Evolutionary conservation across 2,329 filamentous ascomycete species (phyloP), one percentile per base, ranked within the genome.

Genomic region (Sarocladium kiliense): DNA sequence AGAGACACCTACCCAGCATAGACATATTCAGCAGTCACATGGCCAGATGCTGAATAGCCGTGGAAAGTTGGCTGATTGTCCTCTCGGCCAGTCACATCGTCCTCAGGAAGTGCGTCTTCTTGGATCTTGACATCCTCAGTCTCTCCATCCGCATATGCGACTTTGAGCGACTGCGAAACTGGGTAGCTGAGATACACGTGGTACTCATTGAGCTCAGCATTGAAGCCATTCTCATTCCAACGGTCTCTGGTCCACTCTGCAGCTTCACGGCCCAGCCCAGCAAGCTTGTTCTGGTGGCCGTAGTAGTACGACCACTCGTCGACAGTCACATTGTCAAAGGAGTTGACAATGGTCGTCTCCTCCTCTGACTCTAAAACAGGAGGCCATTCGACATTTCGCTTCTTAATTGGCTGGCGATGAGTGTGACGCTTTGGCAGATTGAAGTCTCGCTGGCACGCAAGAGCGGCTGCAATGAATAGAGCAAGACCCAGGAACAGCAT

Each of bases 41-140:
- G 89, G 0, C 90, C 90, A 32, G 76, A 86, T 0, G 89, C 89
- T 1, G 88, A 91, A 66, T 94, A 95, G 11, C 89, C 90, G 61
- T 94, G 87, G 70, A 93, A 95, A 0, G 86, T 89, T 5, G 89
- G 89, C 21, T 92, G 79, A 26, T 87, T 77, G 58, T 89, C 80
- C 5, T 77, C 73, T 32, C 87, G 74, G n/a, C 83, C 79, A 27
- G 83, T 88, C 0, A 88, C 90, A n/a, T 82, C 78, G 65, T 94
- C 90, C 57, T 89, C 84, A 4, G 84, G 76, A 2, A 94, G 70
- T 1, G 88, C 79, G 60, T 89, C 86, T 68, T 94, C 89, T 61
- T 87, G 84, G 53, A 93, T 68, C 3, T 77, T 82, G 2, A 89
- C 87, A 62, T 87, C 81, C 50, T 79, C 86, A 6, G 76, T 78